Base-by-base conservation (phyloP, 305 asterid species). In the Monarda citriodora region DNA sequence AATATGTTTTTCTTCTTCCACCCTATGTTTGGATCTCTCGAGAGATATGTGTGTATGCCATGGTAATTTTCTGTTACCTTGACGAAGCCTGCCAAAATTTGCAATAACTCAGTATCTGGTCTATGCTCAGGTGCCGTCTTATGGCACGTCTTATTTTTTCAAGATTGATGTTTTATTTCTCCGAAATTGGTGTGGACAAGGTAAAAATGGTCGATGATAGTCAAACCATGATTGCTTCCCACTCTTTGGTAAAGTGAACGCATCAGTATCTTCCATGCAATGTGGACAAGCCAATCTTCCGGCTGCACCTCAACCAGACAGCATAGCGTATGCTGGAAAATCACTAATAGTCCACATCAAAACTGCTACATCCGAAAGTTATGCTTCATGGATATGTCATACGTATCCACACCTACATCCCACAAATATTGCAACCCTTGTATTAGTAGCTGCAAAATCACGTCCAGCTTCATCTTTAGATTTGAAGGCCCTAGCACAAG, bases 331-430 rank as follows among this genome's bases (percentile, higher is more conserved):
- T 5, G 54, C 54, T 11, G 44, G 29, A 16, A 59, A 59, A 29
- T 59, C 54, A 17, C 54, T 59, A n/a, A 59, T n/a, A 0, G 64
- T 59, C 64, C 64, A 45, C 1, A 59, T n/a, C 4, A 57, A 12
- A 3, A 9, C 3, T 5, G 44, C 64, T 2, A 2, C 54, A 59
- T 25, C 1, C 29, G 64, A 17, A 59, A 45, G 6, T 59, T 59
- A 17, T 29, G 12, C 20, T 59, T 59, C n/a, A 26, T n/a, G 0
- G 54, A 59, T 5, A 59, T 17, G 3, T 44, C 54, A 10, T 41
- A 40, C 36, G n/a, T 36, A 7, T 3, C 15, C 12, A 22, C 62
- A 21, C 62, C 36, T 1, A 15, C 37, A 20, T 57, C 37, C 62
- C 50, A 57, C 5, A 57, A 22, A 0, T 38, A 7, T 2, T 9